phyloP scores from a whole-genome alignment of 2,329 filamentous ascomycete species.

The Talaromyces atroroseus region DNA sequence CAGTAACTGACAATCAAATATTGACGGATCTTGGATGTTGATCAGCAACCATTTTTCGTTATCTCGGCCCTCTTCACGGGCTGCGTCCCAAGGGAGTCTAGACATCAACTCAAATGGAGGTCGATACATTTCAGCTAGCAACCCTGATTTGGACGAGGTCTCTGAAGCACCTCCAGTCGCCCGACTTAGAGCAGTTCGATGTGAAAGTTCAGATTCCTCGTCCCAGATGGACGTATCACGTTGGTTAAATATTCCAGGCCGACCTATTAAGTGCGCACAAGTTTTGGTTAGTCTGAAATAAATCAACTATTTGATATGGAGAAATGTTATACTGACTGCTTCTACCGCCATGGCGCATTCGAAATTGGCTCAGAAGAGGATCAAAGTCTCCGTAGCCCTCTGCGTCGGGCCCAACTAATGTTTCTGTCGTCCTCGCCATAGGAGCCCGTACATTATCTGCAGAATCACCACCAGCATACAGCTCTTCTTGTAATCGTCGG shows the following conservation, averaged over 20 bases:
- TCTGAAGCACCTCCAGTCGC: constrained; percentile 63
- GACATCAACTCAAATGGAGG: constrained; percentile 89
- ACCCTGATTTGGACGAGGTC: constrained; percentile 62
- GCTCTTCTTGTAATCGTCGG: constrained; percentile 81
- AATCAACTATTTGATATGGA: background rate
- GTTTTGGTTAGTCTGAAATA: background rate
- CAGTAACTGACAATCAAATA: constrained; percentile 90
- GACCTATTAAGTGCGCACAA: constrained; percentile 24
- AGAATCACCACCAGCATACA: constrained; percentile 60
- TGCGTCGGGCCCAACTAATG: constrained; percentile 68
- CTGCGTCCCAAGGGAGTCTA: constrained; percentile 72
- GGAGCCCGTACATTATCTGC: constrained; percentile 73
- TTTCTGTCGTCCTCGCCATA: constrained; percentile 86
- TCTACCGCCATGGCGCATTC: constrained; percentile 35
- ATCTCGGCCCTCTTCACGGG: constrained; percentile 78
- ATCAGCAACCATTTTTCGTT: constrained; percentile 91
- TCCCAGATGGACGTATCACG: constrained; percentile 54
- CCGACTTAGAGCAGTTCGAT: constrained; percentile 51
- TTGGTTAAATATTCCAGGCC: constrained; percentile 67
- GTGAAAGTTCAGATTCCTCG: constrained; percentile 44
- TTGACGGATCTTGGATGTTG: constrained; percentile 86
- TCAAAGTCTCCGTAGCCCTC: constrained; percentile 47
- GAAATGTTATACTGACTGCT: constrained; percentile 24
- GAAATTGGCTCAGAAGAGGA: constrained; percentile 58
- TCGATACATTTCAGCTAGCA: constrained; percentile 85